Evolutionary conservation across 192 early-diverging fungal species (phyloP).

Genomic region (Coemansia erecta): DNA sequence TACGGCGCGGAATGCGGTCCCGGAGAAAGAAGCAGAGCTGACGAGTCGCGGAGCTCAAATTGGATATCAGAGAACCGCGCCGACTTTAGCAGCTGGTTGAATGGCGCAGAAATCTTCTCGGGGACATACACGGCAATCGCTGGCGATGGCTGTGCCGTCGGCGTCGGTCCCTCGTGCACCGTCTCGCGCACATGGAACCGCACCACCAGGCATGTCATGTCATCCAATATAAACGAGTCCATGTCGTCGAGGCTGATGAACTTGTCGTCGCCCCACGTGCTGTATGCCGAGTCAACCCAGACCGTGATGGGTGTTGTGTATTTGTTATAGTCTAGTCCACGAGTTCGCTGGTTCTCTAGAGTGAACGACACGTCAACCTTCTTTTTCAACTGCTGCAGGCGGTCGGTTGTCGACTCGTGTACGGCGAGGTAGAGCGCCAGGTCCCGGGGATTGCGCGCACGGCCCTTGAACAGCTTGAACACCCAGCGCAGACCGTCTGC

Average conservation of each 20-base stretch:
- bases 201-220: slow-evolving; percentile 44
- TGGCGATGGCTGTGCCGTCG: slow-evolving; percentile 35
- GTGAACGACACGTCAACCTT: slow-evolving; percentile 47
- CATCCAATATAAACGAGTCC: slow-evolving; percentile 34
- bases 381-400: slow-evolving; percentile 23
- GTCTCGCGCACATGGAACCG: slow-evolving; percentile 49
- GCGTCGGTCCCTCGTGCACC: slow-evolving; percentile 17
- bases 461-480: slow-evolving; percentile 53
- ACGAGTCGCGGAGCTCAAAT: slow-evolving; percentile 46
- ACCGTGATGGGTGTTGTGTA: slow-evolving; percentile 49
- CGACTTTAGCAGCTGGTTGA: slow-evolving; percentile 47
- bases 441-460: slow-evolving; percentile 43
- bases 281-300: slow-evolving; percentile 49
- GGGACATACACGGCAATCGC: slow-evolving; percentile 46
- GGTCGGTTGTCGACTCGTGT: slow-evolving; percentile 34
- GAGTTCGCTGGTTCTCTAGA: slow-evolving; percentile 36
- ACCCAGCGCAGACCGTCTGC: slow-evolving; percentile 51
- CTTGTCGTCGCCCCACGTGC: slow-evolving; percentile 47
- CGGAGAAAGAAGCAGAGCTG: slow-evolving; percentile 36
- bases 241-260: slow-evolving; percentile 41
- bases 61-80: slow-evolving; percentile 51
- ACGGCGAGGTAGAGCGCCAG: slow-evolving; percentile 42
- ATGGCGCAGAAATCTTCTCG: slow-evolving; percentile 45
- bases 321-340: slow-evolving; percentile 47
- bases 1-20: slow-evolving; percentile 17